These are phyloP conservation scores for Zea luxurians DNA, from an alignment of 176 grass and related monocot species.

Conservation along the genomic window DNA sequence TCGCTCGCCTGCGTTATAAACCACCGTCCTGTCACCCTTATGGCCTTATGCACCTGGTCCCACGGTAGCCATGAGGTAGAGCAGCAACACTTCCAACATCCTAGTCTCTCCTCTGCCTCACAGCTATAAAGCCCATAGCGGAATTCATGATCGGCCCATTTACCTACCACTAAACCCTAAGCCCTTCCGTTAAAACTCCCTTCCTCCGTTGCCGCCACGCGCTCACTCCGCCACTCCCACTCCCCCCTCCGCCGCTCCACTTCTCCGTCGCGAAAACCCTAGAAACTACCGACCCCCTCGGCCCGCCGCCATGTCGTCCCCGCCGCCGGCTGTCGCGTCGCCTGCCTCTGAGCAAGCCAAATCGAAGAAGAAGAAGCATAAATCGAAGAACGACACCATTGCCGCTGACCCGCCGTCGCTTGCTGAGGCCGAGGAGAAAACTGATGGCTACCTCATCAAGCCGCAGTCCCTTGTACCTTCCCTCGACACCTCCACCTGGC, in stretches of 20 bases:
- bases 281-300: slow-evolving; percentile 4
- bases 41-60: no score
- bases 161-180: slow-evolving; percentile 40
- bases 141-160: neutral
- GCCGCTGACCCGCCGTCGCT: slow-evolving; percentile 15
- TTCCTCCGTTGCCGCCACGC: slow-evolving; percentile 2
- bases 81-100: no score
- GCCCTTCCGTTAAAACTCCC: slow-evolving; percentile 32
- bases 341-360: slow-evolving; percentile 48
- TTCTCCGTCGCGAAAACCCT: slow-evolving; percentile 4
- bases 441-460: slow-evolving; percentile 73
- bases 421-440: slow-evolving; percentile 31
- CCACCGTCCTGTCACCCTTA: no score
- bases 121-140: neutral
- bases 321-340: slow-evolving; percentile 42
- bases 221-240: no score
- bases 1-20: no score
- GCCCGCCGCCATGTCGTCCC: slow-evolving; percentile 58
- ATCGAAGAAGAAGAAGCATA: slow-evolving; percentile 63
- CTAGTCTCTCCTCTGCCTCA: no score
- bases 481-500: slow-evolving; percentile 70
- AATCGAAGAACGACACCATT: slow-evolving; percentile 36
- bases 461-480: slow-evolving; percentile 50
- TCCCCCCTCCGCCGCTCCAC: neutral
- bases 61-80: no score